A percentile compares a stretch with the other conserved stretches of the same genome.
Evolutionary conservation across 2,329 filamentous ascomycete genomes (phyloP).

Genomic region (Penicillium expansum): DNA sequence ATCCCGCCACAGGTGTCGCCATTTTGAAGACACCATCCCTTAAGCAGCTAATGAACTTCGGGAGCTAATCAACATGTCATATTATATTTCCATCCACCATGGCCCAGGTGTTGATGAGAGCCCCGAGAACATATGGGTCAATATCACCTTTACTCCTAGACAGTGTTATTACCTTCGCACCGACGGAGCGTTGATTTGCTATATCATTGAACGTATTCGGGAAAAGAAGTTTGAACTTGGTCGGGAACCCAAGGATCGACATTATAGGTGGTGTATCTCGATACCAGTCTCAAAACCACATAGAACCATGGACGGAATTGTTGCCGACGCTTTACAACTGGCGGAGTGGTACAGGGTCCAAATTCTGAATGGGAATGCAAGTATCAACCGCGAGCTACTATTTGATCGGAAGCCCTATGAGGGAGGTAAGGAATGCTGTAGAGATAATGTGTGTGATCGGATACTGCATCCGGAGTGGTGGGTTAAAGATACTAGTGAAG

Average conservation of each 20-base stretch:
- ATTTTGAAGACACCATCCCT: background rate
- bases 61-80: background rate
- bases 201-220: background rate
- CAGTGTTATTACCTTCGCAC: background rate
- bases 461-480: conserved; percentile 1
- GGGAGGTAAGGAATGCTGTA: background rate
- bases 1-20: too few species aligned
- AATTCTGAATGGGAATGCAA: conserved; percentile 1
- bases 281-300: background rate
- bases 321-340: background rate
- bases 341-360: conserved; percentile 2
- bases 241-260: background rate
- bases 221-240: background rate
- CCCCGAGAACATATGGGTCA: background rate
- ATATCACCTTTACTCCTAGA: background rate
- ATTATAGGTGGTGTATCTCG: conserved; percentile 1
- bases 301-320: background rate
- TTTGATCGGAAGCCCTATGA: background rate
- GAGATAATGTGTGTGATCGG: background rate
- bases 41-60: background rate
- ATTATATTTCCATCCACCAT: background rate
- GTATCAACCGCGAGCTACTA: background rate
- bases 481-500: background rate
- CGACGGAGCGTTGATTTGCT: background rate
- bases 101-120: background rate